Evolutionary conservation across 208 protist species (phyloP).

Genomic region (Phytomonas sp.): DNA sequence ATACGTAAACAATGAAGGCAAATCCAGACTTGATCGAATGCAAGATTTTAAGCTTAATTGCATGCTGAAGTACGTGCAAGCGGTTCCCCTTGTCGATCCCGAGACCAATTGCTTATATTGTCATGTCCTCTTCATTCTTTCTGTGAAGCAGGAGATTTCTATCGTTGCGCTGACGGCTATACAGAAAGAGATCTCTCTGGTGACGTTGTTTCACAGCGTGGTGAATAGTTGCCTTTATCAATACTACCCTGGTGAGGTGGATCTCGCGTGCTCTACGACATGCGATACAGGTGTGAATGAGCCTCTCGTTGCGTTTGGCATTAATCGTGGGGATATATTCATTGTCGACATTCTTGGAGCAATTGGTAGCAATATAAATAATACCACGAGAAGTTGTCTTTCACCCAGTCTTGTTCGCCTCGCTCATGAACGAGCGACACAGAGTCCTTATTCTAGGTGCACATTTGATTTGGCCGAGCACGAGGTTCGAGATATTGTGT

Average conservation of each 20-base stretch:
- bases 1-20: not conserved
- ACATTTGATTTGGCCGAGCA: constrained; percentile 57
- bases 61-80: constrained; percentile 59
- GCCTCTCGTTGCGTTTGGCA: constrained; percentile 49
- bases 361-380: constrained; percentile 18
- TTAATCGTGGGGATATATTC: constrained; percentile 47
- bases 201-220: constrained; percentile 53
- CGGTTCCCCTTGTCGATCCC: constrained; percentile 37
- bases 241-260: constrained; percentile 38
- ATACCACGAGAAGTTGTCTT: constrained; percentile 18
- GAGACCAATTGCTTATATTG: constrained; percentile 16
- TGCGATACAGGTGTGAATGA: not conserved
- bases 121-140: constrained; percentile 70
- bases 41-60: constrained; percentile 51
- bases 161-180: constrained; percentile 31
- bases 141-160: constrained; percentile 65
- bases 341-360: constrained; percentile 57
- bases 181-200: constrained; percentile 19
- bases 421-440: not conserved
- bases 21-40: constrained; percentile 18
- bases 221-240: constrained; percentile 55
- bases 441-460: constrained; percentile 14
- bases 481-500: constrained; percentile 58
- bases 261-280: constrained; percentile 38
- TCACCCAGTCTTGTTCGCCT: constrained; percentile 16